Percentiles rank a stretch among this genome's conserved stretches.
Evolutionary conservation across 1,284 basidiomycete genomes (phyloP).

Genomic region (Austroboletus novae-zelandiae): DNA sequence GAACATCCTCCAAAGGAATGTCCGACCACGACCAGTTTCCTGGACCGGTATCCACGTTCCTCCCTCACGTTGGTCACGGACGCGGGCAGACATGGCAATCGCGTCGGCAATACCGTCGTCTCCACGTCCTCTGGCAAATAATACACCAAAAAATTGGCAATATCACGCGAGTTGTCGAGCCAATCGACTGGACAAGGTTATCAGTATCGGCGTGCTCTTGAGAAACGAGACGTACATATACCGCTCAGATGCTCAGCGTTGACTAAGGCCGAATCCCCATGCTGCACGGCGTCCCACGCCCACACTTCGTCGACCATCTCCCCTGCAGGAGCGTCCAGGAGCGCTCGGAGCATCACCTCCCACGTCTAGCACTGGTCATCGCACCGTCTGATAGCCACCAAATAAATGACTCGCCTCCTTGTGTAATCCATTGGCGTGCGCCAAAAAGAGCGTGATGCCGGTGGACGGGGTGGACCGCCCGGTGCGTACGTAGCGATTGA

Average conservation of each 20-base stretch:
- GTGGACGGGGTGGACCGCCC: slow-evolving; percentile 9
- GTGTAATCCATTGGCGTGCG: slow-evolving; percentile 80
- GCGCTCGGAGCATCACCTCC: slow-evolving; percentile 56
- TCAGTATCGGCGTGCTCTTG: not conserved
- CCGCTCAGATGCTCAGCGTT: slow-evolving; percentile 56
- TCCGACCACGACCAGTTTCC: slow-evolving; percentile 64
- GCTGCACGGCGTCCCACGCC: slow-evolving; percentile 75
- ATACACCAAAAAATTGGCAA: slow-evolving; percentile 43
- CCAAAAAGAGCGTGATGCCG: slow-evolving; percentile 67
- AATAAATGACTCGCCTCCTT: slow-evolving; percentile 62
- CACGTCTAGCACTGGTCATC: slow-evolving; percentile 47
- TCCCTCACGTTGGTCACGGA: slow-evolving; percentile 41
- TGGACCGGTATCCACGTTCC: slow-evolving; percentile 42
- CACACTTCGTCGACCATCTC: slow-evolving; percentile 69
- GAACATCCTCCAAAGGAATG: slow-evolving; percentile 82
- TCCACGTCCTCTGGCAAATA: slow-evolving; percentile 48
- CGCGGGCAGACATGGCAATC: slow-evolving; percentile 46
- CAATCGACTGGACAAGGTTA: slow-evolving; percentile 53
- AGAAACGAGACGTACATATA: slow-evolving; percentile 42
- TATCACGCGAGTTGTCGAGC: slow-evolving; percentile 40
- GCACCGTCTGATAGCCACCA: not conserved
- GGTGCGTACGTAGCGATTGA: slow-evolving; percentile 52
- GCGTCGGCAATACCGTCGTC: slow-evolving; percentile 41
- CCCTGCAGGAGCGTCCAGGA: slow-evolving; percentile 41
- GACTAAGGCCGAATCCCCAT: slow-evolving; percentile 71